Conservation (phyloP, 2,329 filamentous ascomycete genomes). For the Periconia macrospinosa region DNA sequence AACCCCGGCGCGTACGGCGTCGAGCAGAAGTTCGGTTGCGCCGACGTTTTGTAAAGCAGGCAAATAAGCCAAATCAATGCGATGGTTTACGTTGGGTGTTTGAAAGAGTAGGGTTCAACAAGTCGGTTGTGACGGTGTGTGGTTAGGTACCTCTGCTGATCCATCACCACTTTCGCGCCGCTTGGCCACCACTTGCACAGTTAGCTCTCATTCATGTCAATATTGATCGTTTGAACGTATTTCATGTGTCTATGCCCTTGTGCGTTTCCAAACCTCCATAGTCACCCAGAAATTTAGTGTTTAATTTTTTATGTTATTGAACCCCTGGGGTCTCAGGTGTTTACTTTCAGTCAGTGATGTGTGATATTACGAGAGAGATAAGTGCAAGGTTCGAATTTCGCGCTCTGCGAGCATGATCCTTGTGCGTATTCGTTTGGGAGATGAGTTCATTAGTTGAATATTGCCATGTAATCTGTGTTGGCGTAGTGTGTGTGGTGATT, state of each 20-base stretch:
- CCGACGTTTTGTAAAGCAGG: not conserved
- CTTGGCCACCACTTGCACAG: too few relatives aligned
- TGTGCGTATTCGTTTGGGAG: too few relatives aligned
- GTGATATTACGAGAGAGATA: too few relatives aligned
- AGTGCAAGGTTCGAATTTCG: too few relatives aligned
- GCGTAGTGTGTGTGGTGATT: too few relatives aligned
- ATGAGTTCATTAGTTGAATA: too few relatives aligned
- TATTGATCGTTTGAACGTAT: not conserved
- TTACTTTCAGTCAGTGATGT: too few relatives aligned
- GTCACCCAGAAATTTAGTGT: not conserved
- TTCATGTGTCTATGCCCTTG: not conserved
- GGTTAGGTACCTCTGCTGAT: not conserved
- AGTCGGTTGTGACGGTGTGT: not conserved
- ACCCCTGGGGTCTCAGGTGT: too few relatives aligned
- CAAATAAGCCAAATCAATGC: too few relatives aligned
- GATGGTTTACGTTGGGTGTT: not conserved
- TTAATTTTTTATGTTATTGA: not conserved
- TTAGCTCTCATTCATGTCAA: not conserved
- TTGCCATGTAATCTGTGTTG: too few relatives aligned
- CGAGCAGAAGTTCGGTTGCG: slow-evolving; percentile 80
- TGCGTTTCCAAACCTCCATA: not conserved
- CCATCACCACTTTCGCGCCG: too few relatives aligned
- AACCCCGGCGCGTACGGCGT: slow-evolving; percentile 58
- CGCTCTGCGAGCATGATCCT: too few relatives aligned
- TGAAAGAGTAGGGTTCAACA: not conserved